Evolutionary conservation across 2,329 filamentous ascomycete genomes (phyloP).

Genomic region (Trichoderma cornu-damae): DNA sequence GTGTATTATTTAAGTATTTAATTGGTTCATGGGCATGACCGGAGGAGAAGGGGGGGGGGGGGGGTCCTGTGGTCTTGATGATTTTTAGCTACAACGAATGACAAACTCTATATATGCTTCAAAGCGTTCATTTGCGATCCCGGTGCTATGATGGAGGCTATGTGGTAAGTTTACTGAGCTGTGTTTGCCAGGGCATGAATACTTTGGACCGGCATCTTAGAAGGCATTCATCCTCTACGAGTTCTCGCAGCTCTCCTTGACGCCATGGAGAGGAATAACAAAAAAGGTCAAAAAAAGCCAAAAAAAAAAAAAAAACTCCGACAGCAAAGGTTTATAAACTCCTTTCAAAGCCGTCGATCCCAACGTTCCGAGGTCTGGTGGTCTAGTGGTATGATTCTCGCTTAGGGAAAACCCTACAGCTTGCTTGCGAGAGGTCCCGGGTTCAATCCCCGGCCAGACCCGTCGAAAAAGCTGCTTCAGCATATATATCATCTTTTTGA

Average conservation of each 20-base stretch:
- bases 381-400: constrained; percentile 20
- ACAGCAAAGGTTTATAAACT: background rate
- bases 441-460: constrained; percentile 45
- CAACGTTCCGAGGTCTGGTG: constrained; percentile 16
- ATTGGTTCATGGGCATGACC: background rate
- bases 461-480: constrained; percentile 14
- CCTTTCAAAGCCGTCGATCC: background rate
- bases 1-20: background rate
- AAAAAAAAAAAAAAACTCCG: no score
- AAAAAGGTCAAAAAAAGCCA: background rate
- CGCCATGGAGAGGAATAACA: background rate
- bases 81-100: background rate
- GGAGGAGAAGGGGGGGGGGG: background rate
- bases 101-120: background rate
- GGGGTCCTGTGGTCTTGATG: background rate
- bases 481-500: background rate
- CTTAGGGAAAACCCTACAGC: constrained; percentile 16
- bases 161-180: background rate
- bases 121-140: background rate
- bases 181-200: background rate
- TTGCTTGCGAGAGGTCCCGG: constrained; percentile 41
- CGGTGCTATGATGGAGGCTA: background rate
- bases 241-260: background rate
- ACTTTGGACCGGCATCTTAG: background rate
- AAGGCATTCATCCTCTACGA: no score